Percentiles rank a stretch among this genome's conserved stretches.
phyloP scores from a whole-genome alignment of 768 basidiomycete genomes.

The Auricularia auricula-judae region DNA sequence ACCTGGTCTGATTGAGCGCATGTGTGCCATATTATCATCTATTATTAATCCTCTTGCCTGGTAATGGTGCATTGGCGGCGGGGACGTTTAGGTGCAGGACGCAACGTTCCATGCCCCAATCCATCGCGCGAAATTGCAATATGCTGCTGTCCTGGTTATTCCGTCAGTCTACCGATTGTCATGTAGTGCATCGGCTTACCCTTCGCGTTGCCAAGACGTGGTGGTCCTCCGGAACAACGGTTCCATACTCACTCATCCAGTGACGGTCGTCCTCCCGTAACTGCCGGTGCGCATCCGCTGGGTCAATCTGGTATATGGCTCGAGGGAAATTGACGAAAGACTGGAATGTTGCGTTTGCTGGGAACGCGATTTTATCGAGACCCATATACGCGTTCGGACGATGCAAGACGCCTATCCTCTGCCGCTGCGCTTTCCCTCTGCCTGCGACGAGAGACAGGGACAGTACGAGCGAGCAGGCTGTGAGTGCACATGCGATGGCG shows the following conservation, averaged over 20 bases:
- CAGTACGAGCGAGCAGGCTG: too few relatives aligned
- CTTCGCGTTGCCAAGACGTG: neutral
- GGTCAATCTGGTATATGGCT: neutral
- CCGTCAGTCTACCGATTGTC: neutral
- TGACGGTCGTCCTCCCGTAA: neutral
- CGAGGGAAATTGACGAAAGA: neutral
- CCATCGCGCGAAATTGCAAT: neutral
- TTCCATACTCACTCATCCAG: neutral
- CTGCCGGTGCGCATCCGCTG: neutral
- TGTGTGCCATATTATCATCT: neutral
- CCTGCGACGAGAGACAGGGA: too few relatives aligned
- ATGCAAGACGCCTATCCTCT: neutral
- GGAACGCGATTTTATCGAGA: neutral
- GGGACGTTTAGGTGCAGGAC: neutral
- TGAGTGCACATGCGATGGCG: too few relatives aligned
- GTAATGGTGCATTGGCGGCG: neutral
- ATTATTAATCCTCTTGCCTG: neutral
- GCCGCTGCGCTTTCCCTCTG: too few relatives aligned
- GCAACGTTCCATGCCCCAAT: neutral
- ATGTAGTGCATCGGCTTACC: neutral
- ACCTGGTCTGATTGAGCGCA: neutral
- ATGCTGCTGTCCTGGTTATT: neutral
- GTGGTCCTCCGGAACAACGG: neutral
- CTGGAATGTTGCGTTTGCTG: neutral
- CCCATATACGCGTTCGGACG: neutral